phyloP scores from a whole-genome alignment of 805 yeast species.

The Pichia exigua region DNA sequence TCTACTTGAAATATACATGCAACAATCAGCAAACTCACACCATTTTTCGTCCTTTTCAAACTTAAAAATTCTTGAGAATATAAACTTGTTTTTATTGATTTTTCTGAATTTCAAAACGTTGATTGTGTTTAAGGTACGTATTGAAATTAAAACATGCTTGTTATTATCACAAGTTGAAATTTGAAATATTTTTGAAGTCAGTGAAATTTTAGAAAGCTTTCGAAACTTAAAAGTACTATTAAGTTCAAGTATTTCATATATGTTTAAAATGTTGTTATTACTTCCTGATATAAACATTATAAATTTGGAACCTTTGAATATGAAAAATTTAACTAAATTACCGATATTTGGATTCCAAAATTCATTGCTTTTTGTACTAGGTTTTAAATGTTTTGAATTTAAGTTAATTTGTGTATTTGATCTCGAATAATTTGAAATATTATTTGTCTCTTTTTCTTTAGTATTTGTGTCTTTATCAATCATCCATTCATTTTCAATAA shows the following conservation, averaged over 20 bases:
- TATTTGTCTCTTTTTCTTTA: too few relatives aligned
- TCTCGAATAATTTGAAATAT: neutral
- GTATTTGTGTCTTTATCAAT: neutral
- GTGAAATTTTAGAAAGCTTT: neutral
- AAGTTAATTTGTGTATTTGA: neutral
- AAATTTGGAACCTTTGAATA: neutral
- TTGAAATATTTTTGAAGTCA: neutral
- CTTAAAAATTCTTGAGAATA: neutral
- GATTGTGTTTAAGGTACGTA: neutral
- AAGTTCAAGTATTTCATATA: neutral
- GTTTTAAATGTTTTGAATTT: neutral
- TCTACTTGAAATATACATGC: neutral
- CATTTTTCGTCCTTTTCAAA: conserved; percentile 4
- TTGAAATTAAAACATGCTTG: too few relatives aligned
- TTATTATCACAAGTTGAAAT: neutral
- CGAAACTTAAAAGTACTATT: neutral
- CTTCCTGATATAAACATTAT: neutral
- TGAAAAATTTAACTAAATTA: too few relatives aligned
- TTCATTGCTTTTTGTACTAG: neutral
- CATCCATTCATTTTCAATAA: neutral
- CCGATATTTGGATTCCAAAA: neutral
- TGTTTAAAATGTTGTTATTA: too few relatives aligned
- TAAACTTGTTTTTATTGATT: neutral
- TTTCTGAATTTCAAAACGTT: neutral
- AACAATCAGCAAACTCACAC: conserved; percentile 5